phyloP scores from a whole-genome alignment of 331 rosid genomes.

The Malus hybrid region DNA sequence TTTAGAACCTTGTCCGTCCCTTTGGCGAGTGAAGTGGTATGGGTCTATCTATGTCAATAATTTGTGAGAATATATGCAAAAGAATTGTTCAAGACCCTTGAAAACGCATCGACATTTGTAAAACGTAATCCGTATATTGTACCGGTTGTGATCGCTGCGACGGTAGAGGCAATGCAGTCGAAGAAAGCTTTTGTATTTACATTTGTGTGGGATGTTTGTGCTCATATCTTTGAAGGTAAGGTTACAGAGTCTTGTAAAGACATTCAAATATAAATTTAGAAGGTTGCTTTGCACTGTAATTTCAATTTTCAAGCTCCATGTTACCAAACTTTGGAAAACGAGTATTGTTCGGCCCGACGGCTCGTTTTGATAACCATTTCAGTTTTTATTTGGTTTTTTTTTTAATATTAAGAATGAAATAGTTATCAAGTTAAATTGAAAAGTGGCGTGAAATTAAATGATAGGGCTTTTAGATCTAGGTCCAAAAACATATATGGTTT shows the following conservation, averaged over 20 bases:
- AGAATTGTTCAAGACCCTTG: conserved; percentile 3
- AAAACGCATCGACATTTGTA: not conserved
- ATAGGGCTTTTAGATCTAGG: too few relatives aligned
- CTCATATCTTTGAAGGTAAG: not conserved
- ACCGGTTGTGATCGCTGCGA: conserved; percentile 5
- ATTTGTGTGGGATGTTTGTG: not conserved
- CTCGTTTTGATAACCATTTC: too few relatives aligned
- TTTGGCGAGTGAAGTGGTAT: conserved; percentile 20
- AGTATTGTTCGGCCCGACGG: too few relatives aligned
- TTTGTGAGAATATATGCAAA: conserved; percentile 7
- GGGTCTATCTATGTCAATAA: not conserved
- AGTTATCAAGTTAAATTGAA: too few relatives aligned
- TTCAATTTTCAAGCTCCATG: not conserved
- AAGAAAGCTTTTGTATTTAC: not conserved
- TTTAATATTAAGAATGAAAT: too few relatives aligned
- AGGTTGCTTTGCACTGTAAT: not conserved
- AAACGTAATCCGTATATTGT: not conserved
- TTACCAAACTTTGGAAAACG: not conserved
- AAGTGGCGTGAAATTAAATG: too few relatives aligned
- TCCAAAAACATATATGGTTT: too few relatives aligned
- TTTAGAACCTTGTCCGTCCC: not conserved
- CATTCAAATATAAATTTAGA: not conserved
- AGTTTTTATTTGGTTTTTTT: too few relatives aligned
- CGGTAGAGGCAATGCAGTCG: not conserved
- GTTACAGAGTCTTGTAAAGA: not conserved